Percentiles rank a stretch among this genome's conserved stretches.
phyloP scores from a whole-genome alignment of 1,284 basidiomycete genomes.

The Sphagnurus paluster region DNA sequence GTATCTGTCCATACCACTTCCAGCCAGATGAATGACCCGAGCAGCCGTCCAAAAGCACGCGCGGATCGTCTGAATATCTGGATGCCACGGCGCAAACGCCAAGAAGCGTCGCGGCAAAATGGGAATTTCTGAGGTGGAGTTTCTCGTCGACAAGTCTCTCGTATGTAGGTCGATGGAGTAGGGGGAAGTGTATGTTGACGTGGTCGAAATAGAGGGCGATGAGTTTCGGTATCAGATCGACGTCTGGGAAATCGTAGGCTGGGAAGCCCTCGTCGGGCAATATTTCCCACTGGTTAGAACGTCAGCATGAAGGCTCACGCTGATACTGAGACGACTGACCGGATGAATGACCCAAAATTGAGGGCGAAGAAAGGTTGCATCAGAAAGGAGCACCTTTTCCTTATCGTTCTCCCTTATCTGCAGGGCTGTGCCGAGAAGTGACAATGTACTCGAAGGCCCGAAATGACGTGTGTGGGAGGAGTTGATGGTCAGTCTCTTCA shows the following conservation, averaged over 20 bases:
- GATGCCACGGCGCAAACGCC: conserved; percentile 72
- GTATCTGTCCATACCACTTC: conserved; percentile 57
- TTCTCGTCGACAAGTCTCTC: conserved; percentile 49
- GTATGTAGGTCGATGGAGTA: conserved; percentile 66
- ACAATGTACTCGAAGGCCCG: conserved; percentile 18
- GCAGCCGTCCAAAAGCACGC: conserved; percentile 46
- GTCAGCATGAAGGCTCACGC: not conserved
- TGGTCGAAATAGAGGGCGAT: conserved; percentile 16
- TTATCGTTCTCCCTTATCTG: conserved; percentile 16
- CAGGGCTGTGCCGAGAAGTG: conserved; percentile 19
- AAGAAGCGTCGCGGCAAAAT: conserved; percentile 68
- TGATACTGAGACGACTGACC: conserved; percentile 3
- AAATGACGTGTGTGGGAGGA: conserved; percentile 16
- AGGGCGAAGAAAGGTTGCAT: conserved; percentile 10
- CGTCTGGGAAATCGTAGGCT: conserved; percentile 16
- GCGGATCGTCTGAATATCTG: conserved; percentile 60
- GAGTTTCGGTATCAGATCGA: conserved; percentile 13
- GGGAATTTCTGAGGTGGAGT: conserved; percentile 51
- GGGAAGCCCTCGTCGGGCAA: conserved; percentile 5
- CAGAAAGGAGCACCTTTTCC: conserved; percentile 1
- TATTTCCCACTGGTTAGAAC: conserved; percentile 15
- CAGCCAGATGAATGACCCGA: conserved; percentile 57
- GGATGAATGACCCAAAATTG: conserved; percentile 19
- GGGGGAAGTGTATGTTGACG: conserved; percentile 18
- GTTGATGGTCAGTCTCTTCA: conserved; percentile 16